Conservation (phyloP, 768 basidiomycete genomes). For the Neoboletus subvelutipes region DNA sequence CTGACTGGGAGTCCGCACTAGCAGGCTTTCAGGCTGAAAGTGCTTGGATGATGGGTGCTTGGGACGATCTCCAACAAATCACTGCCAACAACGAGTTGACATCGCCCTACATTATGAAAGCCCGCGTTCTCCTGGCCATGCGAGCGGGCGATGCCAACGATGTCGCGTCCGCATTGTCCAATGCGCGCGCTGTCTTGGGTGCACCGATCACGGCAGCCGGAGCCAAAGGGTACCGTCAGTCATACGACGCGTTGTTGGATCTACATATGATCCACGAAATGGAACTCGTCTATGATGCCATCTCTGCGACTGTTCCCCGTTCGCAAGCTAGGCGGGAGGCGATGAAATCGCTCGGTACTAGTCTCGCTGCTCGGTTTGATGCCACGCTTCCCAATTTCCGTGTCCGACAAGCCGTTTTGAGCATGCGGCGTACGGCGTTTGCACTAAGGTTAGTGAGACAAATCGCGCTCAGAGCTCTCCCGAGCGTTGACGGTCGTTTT, state of each 20-base stretch:
- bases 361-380: constrained; percentile 65
- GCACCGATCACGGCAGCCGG: constrained; percentile 81
- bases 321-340: constrained; percentile 40
- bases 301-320: constrained; percentile 38
- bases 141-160: constrained; percentile 48
- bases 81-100: constrained; percentile 49
- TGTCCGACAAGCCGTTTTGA: constrained; percentile 83
- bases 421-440: constrained; percentile 86
- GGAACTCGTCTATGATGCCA: constrained; percentile 56
- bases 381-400: constrained; percentile 86
- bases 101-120: constrained; percentile 69
- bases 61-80: constrained; percentile 74
- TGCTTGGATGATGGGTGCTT: constrained; percentile 95
- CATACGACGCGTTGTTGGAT: constrained; percentile 83
- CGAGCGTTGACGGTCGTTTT: constrained; percentile 9
- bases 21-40: constrained; percentile 89
- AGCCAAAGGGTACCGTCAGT: constrained; percentile 74
- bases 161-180: constrained; percentile 51
- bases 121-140: constrained; percentile 78
- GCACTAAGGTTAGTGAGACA: constrained; percentile 57
- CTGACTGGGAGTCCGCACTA: constrained; percentile 76
- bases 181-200: constrained; percentile 74
- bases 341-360: constrained; percentile 39
- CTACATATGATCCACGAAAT: constrained; percentile 88
- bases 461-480: background rate